A percentile compares a stretch with the other conserved stretches of the same genome.
Evolutionary conservation across 805 yeast genomes (phyloP).

Genomic region (Pichia nakasei): DNA sequence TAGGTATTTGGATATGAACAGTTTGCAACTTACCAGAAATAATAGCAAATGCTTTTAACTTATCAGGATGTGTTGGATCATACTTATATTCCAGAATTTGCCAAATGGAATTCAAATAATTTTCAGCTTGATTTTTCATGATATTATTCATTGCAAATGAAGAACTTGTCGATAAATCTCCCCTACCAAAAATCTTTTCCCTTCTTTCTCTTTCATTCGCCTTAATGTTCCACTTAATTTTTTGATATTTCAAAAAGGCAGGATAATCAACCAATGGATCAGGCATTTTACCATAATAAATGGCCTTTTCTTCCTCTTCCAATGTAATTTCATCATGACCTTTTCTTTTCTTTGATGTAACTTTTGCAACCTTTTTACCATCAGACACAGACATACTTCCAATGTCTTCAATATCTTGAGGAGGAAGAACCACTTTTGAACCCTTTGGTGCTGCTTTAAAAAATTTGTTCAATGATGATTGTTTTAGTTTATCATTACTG

Average conservation of each 20-base stretch:
- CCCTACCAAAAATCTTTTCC: conserved; percentile 65
- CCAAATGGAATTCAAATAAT: conserved; percentile 74
- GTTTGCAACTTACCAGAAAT: conserved; percentile 68
- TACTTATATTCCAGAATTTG: conserved; percentile 64
- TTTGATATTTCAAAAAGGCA: conserved; percentile 65
- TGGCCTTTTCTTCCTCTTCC: conserved; percentile 38
- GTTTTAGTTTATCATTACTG: conserved; percentile 62
- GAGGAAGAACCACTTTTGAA: conserved; percentile 26
- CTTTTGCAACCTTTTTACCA: conserved; percentile 36
- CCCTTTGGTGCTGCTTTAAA: conserved; percentile 38
- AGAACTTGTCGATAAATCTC: conserved; percentile 33
- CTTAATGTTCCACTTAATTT: conserved; percentile 81
- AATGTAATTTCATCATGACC: conserved; percentile 25
- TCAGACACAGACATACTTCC: conserved; percentile 29
- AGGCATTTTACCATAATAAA: conserved; percentile 51
- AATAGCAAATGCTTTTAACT: conserved; percentile 59
- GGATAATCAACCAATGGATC: conserved; percentile 57
- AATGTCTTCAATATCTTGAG: conserved; percentile 46
- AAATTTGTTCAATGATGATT: conserved; percentile 52
- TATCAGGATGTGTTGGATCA: conserved; percentile 57
- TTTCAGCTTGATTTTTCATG: conserved; percentile 71
- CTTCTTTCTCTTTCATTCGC: conserved; percentile 65
- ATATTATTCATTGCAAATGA: conserved; percentile 59
- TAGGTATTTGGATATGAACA: conserved; percentile 65
- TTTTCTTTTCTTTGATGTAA: conserved; percentile 39